These are phyloP conservation scores for Neurospora sp. DNA, from an alignment of 495 filamentous ascomycete genomes.

Conservation along the genomic window DNA sequence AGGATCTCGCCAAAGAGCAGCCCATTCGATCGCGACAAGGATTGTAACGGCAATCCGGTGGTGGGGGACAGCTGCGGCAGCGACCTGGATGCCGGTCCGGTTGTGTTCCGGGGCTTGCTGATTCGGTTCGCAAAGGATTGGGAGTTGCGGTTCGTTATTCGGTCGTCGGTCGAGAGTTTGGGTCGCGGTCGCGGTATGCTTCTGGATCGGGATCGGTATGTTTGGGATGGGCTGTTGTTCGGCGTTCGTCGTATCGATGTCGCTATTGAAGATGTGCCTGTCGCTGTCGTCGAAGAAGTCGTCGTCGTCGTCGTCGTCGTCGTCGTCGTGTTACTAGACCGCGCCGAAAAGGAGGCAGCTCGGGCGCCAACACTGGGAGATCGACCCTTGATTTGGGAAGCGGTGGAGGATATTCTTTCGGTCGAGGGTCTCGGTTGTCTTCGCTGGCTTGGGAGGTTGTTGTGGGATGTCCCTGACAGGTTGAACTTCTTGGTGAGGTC, in stretches of 20 bases:
- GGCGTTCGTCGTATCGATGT: not conserved
- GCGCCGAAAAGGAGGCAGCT: slow-evolving; percentile 23
- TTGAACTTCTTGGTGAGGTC: slow-evolving; percentile 47
- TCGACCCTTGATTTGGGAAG: slow-evolving; percentile 22
- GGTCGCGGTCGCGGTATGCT: not conserved
- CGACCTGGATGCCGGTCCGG: slow-evolving; percentile 34
- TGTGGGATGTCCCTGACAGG: slow-evolving; percentile 13
- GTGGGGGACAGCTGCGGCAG: slow-evolving; percentile 20
- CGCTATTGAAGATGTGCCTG: not conserved
- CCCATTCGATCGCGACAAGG: slow-evolving; percentile 14
- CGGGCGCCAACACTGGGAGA: slow-evolving; percentile 16
- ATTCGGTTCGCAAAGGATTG: slow-evolving; percentile 46
- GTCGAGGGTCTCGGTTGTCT: not conserved
- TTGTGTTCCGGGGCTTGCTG: slow-evolving; percentile 33
- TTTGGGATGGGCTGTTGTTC: not conserved
- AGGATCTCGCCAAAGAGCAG: slow-evolving; percentile 46
- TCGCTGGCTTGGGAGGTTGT: not conserved
- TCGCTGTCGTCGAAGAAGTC: slow-evolving; percentile 1
- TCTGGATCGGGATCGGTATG: not conserved
- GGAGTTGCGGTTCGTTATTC: slow-evolving; percentile 19
- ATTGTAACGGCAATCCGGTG: not conserved
- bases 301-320: slow-evolving; percentile 20
- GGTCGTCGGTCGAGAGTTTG: not conserved
- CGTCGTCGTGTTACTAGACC: slow-evolving; percentile 25
- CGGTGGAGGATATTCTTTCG: not conserved